A percentile compares a stretch with the other conserved stretches of the same genome.
These are phyloP conservation scores for Alternaria consortialis DNA, from an alignment of 2,329 filamentous ascomycete species.

Conservation along the genomic window DNA sequence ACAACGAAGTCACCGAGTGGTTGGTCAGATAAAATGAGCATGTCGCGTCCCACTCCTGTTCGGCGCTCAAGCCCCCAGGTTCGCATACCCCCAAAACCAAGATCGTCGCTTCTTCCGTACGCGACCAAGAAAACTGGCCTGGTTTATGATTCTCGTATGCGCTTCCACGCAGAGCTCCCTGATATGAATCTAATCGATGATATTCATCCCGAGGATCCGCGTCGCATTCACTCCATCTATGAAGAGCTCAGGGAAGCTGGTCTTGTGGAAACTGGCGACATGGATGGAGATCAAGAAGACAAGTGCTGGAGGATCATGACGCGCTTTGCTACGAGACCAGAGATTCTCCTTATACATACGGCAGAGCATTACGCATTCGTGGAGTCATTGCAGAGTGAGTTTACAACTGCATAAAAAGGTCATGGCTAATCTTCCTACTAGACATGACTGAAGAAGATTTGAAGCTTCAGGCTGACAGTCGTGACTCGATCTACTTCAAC, in stretches of 20 bases:
- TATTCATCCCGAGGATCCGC: slow-evolving; percentile 92
- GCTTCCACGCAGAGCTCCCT: slow-evolving; percentile 82
- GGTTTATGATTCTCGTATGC: slow-evolving; percentile 91
- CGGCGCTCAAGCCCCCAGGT: slow-evolving; percentile 36
- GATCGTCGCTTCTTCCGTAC: slow-evolving; percentile 46
- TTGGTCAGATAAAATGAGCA: slow-evolving; percentile 38
- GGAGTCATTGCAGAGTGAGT: slow-evolving; percentile 61
- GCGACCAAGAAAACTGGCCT: slow-evolving; percentile 54
- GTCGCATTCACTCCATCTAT: slow-evolving; percentile 92
- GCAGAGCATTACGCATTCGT: slow-evolving; percentile 83
- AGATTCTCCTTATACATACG: slow-evolving; percentile 83
- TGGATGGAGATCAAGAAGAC: slow-evolving; percentile 57
- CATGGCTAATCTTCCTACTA: slow-evolving; percentile 24
- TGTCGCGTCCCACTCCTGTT: slow-evolving; percentile 22
- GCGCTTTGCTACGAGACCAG: slow-evolving; percentile 77
- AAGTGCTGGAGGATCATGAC: slow-evolving; percentile 76
- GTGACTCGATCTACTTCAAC: slow-evolving; percentile 67
- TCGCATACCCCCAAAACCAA: slow-evolving; percentile 43
- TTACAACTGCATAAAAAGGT: slow-evolving; percentile 10
- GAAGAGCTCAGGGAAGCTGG: slow-evolving; percentile 84
- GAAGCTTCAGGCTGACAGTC: slow-evolving; percentile 67
- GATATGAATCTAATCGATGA: slow-evolving; percentile 63
- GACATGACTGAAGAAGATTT: slow-evolving; percentile 67
- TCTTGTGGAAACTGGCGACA: slow-evolving; percentile 71
- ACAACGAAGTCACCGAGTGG: slow-evolving; percentile 21